Percentiles rank a stretch among this genome's conserved stretches.
Evolutionary conservation across 2,329 filamentous ascomycete species (phyloP).

Genomic region (Aspergillus ruber): DNA sequence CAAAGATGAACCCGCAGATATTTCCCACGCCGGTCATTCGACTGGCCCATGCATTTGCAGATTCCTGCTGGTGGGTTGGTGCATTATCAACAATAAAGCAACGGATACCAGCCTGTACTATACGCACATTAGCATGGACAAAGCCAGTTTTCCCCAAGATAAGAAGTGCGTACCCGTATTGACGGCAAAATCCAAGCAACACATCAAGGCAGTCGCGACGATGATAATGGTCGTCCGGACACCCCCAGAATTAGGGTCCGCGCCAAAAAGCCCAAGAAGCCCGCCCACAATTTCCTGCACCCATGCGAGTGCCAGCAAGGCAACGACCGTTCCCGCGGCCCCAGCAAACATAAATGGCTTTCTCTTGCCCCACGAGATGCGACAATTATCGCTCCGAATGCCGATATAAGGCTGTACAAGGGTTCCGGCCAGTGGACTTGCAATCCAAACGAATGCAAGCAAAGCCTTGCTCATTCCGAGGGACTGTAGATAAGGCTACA

Average conservation of each 20-base stretch:
- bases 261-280: constrained; percentile 64
- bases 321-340: constrained; percentile 58
- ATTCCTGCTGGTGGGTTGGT: constrained; percentile 86
- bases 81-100: constrained; percentile 92
- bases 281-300: constrained; percentile 65
- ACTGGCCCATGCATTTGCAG: constrained; percentile 90
- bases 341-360: constrained; percentile 76
- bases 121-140: constrained; percentile 6
- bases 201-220: constrained; percentile 78
- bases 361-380: constrained; percentile 66
- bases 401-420: constrained; percentile 78
- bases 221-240: constrained; percentile 65
- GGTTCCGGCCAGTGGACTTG: constrained; percentile 69
- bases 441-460: constrained; percentile 79
- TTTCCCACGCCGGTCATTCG: constrained; percentile 81
- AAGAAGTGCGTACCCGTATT: constrained; percentile 61
- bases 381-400: constrained; percentile 72
- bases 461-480: constrained; percentile 76
- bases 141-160: not conserved
- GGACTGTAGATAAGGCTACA: constrained; percentile 66
- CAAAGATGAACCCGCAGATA: constrained; percentile 82
- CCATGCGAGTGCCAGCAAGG: constrained; percentile 67
- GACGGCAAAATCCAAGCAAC: constrained; percentile 87
- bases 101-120: constrained; percentile 82
- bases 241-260: constrained; percentile 56